Base-by-base conservation (phyloP, 106 monocot species). In the Dioscorea dumetorum region DNA sequence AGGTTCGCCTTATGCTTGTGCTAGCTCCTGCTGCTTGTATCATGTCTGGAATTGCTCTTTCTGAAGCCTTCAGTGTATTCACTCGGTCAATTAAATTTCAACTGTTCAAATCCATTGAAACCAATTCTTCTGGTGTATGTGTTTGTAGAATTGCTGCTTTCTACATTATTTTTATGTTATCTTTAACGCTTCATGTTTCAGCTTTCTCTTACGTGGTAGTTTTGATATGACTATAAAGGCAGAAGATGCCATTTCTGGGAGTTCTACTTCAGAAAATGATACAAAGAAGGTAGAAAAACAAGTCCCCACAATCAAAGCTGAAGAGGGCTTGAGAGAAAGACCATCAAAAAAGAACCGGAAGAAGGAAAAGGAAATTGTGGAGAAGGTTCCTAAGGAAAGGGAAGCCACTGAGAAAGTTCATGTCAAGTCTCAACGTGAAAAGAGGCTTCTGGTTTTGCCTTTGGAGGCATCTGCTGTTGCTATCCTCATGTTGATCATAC, bases 1-100 rank as follows among this genome's bases (percentile, higher is more conserved):
- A 97, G 97, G 97, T 97, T 62, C 88, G 97, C 2, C 97, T 97
- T 76, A 97, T 97, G 97, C 97, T 97, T 80, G 97, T 97, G 14
- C 78, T 97, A 60, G 97, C 97, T 68, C 97, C 97, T 48, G 97
- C 97, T 72, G 97, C 97, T 50, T 97, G 97, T 72, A 85, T 97
- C 58, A 76, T 90, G 76, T 97, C 97, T 69, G 97, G 97, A 66
- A 97, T 97, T 79, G 97, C 97, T 60, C 84, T 97, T 60, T 97
- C 97, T 34, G 92, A 92, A 57, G 73, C 83, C 68, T 92, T 92
- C 72, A 69, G 77, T 79, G 86, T 92, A 67, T 74, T 92, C 17
- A 97, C 97, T 64, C 79, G 75, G 58, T 97, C 97, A 23, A 77
- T 97, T 28, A 97, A 97, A 78, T 49, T 82, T 76, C 92, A 97